Base-by-base conservation (phyloP, 2,329 filamentous ascomycete genomes). In the Botrytis galanthina region DNA sequence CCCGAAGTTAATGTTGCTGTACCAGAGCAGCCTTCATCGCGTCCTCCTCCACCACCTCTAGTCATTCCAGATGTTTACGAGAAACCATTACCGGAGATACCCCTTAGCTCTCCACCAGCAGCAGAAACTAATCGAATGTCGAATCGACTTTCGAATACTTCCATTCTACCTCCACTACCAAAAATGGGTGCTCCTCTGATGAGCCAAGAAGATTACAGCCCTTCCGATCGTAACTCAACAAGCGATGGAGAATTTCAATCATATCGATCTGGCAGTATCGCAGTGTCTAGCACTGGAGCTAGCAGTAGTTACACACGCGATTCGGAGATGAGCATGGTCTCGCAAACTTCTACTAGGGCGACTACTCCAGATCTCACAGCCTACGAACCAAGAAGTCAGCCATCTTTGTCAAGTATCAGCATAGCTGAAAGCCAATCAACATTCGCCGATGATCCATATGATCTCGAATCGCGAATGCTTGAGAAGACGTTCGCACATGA, bases 401-500 rank as follows among this genome's bases (percentile, higher is more conserved):
- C 89, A 18, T 92, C 90, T 1, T 83, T 91, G 57, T 90, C 89
- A 44, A 93, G 93, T 76, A 85, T 92, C 60, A 94, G 92, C 83
- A 84, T 88, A 26, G 84, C 89, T 4, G 90, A 86, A 75, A 92
- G 91, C 80, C 85, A 85, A 73, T 89, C 89, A 0, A 87, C 88
- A 1, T 84, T 89, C n/a, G 89, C 87, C 6, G 94, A 97, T 72
- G 93, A 95, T 73, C 86, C 88, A 20, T 91, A 93, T 51, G 94
- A 97, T 67, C 89, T 91, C 0, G 95, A 97, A 81, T 91, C 89
- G 7, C 92, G 91, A 79, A 85, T 98, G n/a, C 85, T 97, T n/a
- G 93, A 95, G 81, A 97, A 92, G 83, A 97, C 95, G 0, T 98
- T 89, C 79, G 93, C 94, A 0, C 93, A 98, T 79, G 95, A 99